Evolutionary conservation across 441 rosid genomes (phyloP).

Genomic region (Adansonia madagascariensis): DNA sequence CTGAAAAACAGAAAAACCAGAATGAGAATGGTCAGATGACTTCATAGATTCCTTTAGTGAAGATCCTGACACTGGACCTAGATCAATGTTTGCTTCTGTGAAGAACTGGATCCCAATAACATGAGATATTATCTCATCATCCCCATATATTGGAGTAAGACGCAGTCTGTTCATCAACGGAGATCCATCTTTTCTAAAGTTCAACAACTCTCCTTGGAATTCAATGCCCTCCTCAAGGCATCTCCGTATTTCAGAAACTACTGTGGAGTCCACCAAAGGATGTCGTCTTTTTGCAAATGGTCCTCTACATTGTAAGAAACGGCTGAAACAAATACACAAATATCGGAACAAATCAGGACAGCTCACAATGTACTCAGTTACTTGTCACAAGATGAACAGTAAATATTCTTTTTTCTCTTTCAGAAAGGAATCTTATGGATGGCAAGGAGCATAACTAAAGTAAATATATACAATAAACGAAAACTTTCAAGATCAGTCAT

Average conservation of each 20-base stretch:
- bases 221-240: constrained; percentile 86
- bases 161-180: constrained; percentile 84
- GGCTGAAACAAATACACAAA: constrained; percentile 49
- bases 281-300: constrained; percentile 95
- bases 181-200: constrained; percentile 90
- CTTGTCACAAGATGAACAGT: constrained; percentile 17
- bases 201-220: constrained; percentile 88
- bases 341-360: constrained; percentile 17
- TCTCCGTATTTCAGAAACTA: constrained; percentile 75
- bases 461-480: neutral
- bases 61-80: constrained; percentile 69
- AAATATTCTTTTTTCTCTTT: neutral
- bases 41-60: constrained; percentile 52
- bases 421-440: neutral
- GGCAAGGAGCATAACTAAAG: neutral
- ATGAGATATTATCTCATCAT: constrained; percentile 80
- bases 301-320: constrained; percentile 95
- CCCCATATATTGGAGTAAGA: constrained; percentile 84
- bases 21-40: constrained; percentile 45
- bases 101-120: constrained; percentile 86
- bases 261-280: constrained; percentile 79
- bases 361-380: neutral
- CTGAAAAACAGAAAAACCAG: constrained; percentile 41
- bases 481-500: neutral
- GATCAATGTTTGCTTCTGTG: constrained; percentile 80